These are phyloP conservation scores for Phoenix roebelenii DNA, from an alignment of 176 grass and related monocot genomes.

Conservation along the genomic window DNA sequence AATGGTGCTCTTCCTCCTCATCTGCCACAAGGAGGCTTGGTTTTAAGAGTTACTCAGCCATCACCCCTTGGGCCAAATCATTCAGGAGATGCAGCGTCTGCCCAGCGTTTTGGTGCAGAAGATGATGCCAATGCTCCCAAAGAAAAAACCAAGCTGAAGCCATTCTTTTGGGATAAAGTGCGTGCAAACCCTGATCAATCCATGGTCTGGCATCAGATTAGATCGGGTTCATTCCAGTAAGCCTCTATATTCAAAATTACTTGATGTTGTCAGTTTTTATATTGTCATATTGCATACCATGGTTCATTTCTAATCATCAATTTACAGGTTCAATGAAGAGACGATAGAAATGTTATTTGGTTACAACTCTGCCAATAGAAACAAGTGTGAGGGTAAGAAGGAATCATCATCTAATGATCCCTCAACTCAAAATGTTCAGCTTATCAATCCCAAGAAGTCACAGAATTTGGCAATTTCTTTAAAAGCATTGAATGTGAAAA, in stretches of 20 bases:
- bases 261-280: too few species aligned
- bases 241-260: constrained; percentile 9
- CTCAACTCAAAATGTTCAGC: constrained; percentile 35
- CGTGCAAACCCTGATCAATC: constrained; percentile 48
- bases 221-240: constrained; percentile 86
- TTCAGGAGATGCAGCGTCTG: neutral
- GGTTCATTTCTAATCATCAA: neutral
- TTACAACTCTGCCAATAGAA: constrained; percentile 37
- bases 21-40: neutral
- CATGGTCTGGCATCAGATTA: constrained; percentile 70
- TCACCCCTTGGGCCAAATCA: constrained; percentile 5
- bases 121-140: constrained; percentile 17
- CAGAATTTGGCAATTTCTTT: constrained; percentile 82
- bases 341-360: constrained; percentile 72
- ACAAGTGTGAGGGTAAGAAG: constrained; percentile 31
- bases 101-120: neutral
- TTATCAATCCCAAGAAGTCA: constrained; percentile 88
- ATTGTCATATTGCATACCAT: too few species aligned
- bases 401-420: constrained; percentile 6
- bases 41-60: constrained; percentile 8
- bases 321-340: constrained; percentile 65
- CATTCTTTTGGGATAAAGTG: constrained; percentile 99
- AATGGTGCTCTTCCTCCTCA: neutral
- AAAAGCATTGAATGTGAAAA: constrained; percentile 74
- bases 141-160: constrained; percentile 74